Percentiles rank a stretch among this genome's conserved stretches.
These are phyloP conservation scores for Eucalyptus victrix DNA, from an alignment of 345 rosid species.

Conservation along the genomic window DNA sequence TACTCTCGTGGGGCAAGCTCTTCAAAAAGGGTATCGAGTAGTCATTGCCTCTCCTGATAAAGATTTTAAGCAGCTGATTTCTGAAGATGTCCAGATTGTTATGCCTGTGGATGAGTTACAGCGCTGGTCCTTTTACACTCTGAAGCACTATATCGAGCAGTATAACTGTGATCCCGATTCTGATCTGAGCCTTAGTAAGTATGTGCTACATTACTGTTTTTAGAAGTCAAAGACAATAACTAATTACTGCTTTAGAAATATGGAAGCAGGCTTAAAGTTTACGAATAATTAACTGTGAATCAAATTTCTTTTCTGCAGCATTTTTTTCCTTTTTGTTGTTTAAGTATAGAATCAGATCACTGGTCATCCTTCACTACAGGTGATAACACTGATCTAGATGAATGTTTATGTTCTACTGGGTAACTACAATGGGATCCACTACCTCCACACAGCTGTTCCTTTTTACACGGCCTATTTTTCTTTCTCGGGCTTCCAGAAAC, in stretches of 20 bases:
- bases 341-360: background rate
- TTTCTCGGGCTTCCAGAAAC: background rate
- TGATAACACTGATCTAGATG: background rate
- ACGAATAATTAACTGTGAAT: background rate
- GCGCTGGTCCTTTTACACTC: constrained; percentile 89
- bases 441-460: background rate
- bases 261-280: background rate
- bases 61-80: constrained; percentile 92
- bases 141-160: constrained; percentile 70
- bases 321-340: background rate
- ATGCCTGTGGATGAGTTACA: constrained; percentile 62
- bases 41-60: constrained; percentile 95
- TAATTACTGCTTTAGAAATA: background rate
- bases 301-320: background rate
- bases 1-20: constrained; percentile 59
- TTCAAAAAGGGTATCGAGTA: constrained; percentile 43
- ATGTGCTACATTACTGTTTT: background rate
- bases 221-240: background rate
- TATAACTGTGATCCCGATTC: constrained; percentile 71
- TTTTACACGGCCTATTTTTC: background rate
- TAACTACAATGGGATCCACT: background rate
- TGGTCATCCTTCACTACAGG: background rate
- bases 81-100: constrained; percentile 85
- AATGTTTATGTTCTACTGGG: background rate
- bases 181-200: constrained; percentile 22